Evolutionary conservation across 768 basidiomycete species (phyloP).

Genomic region (Strobilomyces confusus): DNA sequence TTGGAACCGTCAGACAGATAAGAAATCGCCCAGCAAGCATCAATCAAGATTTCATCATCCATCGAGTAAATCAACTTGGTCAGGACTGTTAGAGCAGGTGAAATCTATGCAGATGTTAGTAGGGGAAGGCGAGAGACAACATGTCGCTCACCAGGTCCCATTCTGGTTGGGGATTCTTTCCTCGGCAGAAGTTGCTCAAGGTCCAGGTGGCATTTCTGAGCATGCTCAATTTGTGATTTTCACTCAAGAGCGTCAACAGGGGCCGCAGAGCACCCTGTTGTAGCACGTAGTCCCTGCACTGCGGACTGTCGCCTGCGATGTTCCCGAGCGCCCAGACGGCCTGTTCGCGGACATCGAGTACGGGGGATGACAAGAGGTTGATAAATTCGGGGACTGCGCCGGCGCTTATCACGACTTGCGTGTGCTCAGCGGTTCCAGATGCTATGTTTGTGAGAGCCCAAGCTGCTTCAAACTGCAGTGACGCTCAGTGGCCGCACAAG

Average conservation of each 20-base stretch:
- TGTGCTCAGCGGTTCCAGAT: slow-evolving; percentile 97
- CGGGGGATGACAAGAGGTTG: slow-evolving; percentile 89
- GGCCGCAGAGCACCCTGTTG: slow-evolving; percentile 91
- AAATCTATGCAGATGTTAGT: slow-evolving; percentile 61
- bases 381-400: slow-evolving; percentile 97
- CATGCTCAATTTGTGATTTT: slow-evolving; percentile 99
- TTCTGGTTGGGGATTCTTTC: slow-evolving; percentile 95
- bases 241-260: slow-evolving; percentile 83
- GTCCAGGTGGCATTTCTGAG: slow-evolving; percentile 99
- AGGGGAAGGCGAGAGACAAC: slow-evolving; percentile 7
- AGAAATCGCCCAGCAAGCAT: slow-evolving; percentile 99
- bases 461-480: slow-evolving; percentile 83
- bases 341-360: slow-evolving; percentile 96
- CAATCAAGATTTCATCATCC: slow-evolving; percentile 98
- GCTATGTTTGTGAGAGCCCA: slow-evolving; percentile 99
- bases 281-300: slow-evolving; percentile 95
- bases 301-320: slow-evolving; percentile 97
- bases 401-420: slow-evolving; percentile 94
- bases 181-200: slow-evolving; percentile 97
- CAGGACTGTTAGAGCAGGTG: slow-evolving; percentile 92
- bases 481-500: slow-evolving; percentile 8
- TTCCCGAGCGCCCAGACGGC: slow-evolving; percentile 99
- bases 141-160: slow-evolving; percentile 81
- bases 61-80: slow-evolving; percentile 98
- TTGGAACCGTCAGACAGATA: slow-evolving; percentile 98